Conservation (phyloP, 2,329 filamentous ascomycete species). For the Oidium heveae region DNA sequence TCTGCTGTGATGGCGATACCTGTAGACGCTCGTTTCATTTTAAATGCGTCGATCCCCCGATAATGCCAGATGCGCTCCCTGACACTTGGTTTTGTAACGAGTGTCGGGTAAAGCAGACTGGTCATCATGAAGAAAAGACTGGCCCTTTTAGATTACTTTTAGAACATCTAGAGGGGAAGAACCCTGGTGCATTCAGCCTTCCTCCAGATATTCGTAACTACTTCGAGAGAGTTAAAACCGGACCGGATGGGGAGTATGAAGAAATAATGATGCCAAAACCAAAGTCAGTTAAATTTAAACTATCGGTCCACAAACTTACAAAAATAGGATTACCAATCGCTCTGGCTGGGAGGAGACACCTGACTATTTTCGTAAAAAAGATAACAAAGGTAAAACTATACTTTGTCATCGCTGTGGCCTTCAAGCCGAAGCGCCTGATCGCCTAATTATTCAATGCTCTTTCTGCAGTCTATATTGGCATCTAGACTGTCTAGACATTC, state of each 20-base stretch:
- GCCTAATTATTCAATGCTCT: constrained; percentile 68
- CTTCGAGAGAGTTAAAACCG: constrained; percentile 59
- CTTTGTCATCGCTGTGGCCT: constrained; percentile 55
- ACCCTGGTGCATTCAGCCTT: constrained; percentile 47
- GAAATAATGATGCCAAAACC: constrained; percentile 29
- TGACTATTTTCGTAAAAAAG: constrained; percentile 43
- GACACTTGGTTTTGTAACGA: constrained; percentile 71
- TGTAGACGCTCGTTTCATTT: constrained; percentile 83
- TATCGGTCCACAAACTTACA: constrained; percentile 1
- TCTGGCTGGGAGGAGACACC: constrained; percentile 31
- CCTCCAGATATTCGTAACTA: constrained; percentile 45
- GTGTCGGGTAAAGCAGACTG: constrained; percentile 27
- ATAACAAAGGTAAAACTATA: constrained; percentile 47
- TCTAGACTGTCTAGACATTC: constrained; percentile 60
- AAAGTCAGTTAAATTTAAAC: constrained; percentile 26
- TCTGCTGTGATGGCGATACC: constrained; percentile 89
- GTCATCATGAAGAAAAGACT: constrained; percentile 11
- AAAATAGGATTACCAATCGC: constrained; percentile 16
- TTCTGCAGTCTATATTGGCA: constrained; percentile 69
- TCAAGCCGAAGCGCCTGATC: constrained; percentile 29
- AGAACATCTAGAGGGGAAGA: constrained; percentile 37
- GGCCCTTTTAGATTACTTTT: constrained; percentile 39
- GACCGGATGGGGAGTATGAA: constrained; percentile 56
- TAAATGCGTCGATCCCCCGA: constrained; percentile 60
- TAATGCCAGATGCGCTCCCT: constrained; percentile 27